Evolutionary conservation across 768 basidiomycete species (phyloP), one percentile per base, ranked within the genome.

Genomic region (Crassisporium funariophilum): DNA sequence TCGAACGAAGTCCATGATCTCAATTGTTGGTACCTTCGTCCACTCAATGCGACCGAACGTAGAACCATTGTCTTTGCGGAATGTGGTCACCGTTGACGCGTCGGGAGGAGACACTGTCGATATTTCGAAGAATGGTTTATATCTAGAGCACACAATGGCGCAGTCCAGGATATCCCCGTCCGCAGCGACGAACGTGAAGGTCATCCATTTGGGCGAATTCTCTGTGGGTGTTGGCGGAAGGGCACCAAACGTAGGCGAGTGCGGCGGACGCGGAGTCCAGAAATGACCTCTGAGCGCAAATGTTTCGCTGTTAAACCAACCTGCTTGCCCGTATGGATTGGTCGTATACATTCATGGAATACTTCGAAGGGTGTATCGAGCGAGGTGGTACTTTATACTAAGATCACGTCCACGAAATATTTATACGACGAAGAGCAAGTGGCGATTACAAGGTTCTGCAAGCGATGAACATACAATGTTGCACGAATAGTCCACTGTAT

Each of bases 161-260:
- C 56, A 58, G 19, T 58, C 55, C 29, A 58, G 35, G 10, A 55
- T 54, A 27, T 60, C 56, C 22, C 54, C 52, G 44, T 53, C 49
- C 13, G 22, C 40, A 10, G 54, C 47, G 11, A 52, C 51, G 35
- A 60, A 60, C 15, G 46, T 10, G 15, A 60, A 46, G 12, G 51
- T 52, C 37, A 60, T 52, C 31, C 47, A 50, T 25, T 52, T 47
- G n/a, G 59, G 59, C 8, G 59, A 60, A 3, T 31, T 35, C 27
- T 55, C 59, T 7, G 33, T 25, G n/a, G 48, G 23, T 5, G 35
- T 44, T 24, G 50, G 43, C 10, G 59, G 59, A 11, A 60, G 46
- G 10, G 59, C 56, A 19, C 59, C 59, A 33, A 52, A 56, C 5
- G 50, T 50, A 10, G 59, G 56, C 5, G 56, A 53, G 11, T 39